These are phyloP conservation scores for Neolentinus lepideus DNA, from an alignment of 1,284 basidiomycete species.

Conservation along the genomic window DNA sequence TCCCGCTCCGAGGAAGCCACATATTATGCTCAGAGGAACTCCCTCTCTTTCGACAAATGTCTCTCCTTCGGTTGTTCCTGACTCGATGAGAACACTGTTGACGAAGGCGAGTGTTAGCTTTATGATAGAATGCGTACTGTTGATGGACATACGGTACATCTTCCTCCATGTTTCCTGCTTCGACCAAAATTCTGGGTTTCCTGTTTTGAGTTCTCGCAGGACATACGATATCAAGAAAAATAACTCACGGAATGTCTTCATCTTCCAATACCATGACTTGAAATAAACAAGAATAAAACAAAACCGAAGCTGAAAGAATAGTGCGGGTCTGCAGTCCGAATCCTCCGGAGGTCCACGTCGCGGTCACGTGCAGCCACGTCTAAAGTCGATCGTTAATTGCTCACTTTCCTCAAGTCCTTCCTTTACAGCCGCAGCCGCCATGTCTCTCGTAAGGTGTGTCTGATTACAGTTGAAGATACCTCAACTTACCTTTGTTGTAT, in stretches of 20 bases:
- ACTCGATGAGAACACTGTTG: background rate
- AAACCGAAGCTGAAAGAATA: too few species aligned
- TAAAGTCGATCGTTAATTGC: background rate
- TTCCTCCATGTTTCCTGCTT: slow-evolving; percentile 15
- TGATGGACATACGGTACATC: slow-evolving; percentile 4
- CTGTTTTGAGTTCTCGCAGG: background rate
- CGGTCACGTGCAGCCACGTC: background rate
- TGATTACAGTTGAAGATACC: background rate
- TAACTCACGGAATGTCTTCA: slow-evolving; percentile 14
- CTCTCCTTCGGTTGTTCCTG: background rate
- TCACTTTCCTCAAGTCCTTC: background rate
- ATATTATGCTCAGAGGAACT: slow-evolving; percentile 86
- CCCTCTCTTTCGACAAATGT: slow-evolving; percentile 12
- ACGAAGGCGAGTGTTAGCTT: slow-evolving; percentile 7
- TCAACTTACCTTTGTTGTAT: background rate
- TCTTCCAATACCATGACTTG: slow-evolving; percentile 12
- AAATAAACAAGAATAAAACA: too few species aligned
- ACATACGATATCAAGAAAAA: background rate
- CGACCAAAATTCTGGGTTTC: slow-evolving; percentile 36
- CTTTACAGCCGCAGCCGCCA: background rate
- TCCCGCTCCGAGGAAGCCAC: slow-evolving; percentile 87
- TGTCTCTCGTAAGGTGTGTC: background rate
- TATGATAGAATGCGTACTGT: background rate
- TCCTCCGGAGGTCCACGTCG: background rate
- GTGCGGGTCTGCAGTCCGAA: too few species aligned